A percentile compares a stretch with the other conserved stretches of the same genome.
These are phyloP conservation scores for Leccinum olivaceopallidum DNA, from an alignment of 768 basidiomycete genomes.

Conservation along the genomic window DNA sequence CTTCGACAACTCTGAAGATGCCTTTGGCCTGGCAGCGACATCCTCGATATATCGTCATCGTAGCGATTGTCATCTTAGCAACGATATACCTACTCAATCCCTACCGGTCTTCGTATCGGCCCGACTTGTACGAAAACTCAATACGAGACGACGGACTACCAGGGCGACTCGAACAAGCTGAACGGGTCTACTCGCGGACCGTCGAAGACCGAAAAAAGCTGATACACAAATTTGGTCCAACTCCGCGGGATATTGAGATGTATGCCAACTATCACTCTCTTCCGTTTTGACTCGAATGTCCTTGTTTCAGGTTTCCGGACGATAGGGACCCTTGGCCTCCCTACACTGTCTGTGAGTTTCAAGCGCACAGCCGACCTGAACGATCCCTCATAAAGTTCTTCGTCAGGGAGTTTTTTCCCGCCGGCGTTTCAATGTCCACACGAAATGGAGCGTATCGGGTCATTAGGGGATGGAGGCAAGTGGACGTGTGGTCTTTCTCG, in stretches of 20 bases:
- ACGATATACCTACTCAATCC: slow-evolving; percentile 51
- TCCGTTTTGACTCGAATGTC: slow-evolving; percentile 4
- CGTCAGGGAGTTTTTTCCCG: slow-evolving; percentile 47
- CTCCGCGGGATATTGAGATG: slow-evolving; percentile 47
- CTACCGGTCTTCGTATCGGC: slow-evolving; percentile 29
- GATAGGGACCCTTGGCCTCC: slow-evolving; percentile 54
- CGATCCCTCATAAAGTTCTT: slow-evolving; percentile 4
- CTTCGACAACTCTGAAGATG: slow-evolving; percentile 22
- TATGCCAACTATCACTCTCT: slow-evolving; percentile 9
- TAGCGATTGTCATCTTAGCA: slow-evolving; percentile 41
- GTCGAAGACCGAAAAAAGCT: slow-evolving; percentile 44
- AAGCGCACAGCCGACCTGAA: background rate
- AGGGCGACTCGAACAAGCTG: slow-evolving; percentile 42
- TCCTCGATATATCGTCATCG: slow-evolving; percentile 51
- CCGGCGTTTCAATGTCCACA: slow-evolving; percentile 47
- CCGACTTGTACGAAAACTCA: slow-evolving; percentile 23
- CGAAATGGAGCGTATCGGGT: slow-evolving; percentile 42
- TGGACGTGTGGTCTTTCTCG: slow-evolving; percentile 67
- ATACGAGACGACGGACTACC: slow-evolving; percentile 38
- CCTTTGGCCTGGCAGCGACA: slow-evolving; percentile 42
- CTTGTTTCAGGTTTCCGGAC: slow-evolving; percentile 48
- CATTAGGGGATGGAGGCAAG: slow-evolving; percentile 68
- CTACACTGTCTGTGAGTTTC: slow-evolving; percentile 56
- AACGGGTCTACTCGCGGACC: slow-evolving; percentile 46
- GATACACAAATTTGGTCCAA: slow-evolving; percentile 56